These are phyloP conservation scores for Acorus calamus DNA, from an alignment of 106 monocot genomes.

Conservation along the genomic window DNA sequence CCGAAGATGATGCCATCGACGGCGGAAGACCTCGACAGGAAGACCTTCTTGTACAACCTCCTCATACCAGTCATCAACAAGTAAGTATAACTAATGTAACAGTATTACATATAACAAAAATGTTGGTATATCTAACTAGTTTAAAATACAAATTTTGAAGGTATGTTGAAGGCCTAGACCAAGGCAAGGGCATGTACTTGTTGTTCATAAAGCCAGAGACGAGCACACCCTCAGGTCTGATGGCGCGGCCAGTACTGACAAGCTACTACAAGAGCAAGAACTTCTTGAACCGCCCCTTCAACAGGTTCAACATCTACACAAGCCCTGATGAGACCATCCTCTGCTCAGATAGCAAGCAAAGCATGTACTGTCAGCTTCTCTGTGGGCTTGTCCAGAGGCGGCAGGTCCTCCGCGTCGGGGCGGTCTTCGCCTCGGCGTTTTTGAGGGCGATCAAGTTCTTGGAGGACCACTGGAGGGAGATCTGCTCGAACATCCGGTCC, in stretches of 20 bases:
- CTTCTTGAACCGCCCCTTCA: slow-evolving; percentile 35
- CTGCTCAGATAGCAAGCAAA: slow-evolving; percentile 48
- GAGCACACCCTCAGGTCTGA: slow-evolving; percentile 38
- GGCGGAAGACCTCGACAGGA: slow-evolving; percentile 57
- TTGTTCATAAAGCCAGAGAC: slow-evolving; percentile 62
- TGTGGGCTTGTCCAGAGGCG: slow-evolving; percentile 41
- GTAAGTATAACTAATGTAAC: slow-evolving; percentile 26
- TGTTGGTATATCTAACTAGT: too few relatives aligned
- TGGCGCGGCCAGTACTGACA: slow-evolving; percentile 50
- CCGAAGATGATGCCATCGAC: slow-evolving; percentile 82
- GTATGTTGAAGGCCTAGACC: slow-evolving; percentile 45
- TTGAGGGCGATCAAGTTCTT: slow-evolving; percentile 53
- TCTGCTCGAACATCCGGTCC: slow-evolving; percentile 44
- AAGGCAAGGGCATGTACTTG: slow-evolving; percentile 62
- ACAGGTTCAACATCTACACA: slow-evolving; percentile 43
- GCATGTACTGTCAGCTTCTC: slow-evolving; percentile 61
- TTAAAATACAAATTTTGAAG: slow-evolving; percentile 7
- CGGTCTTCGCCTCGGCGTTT: slow-evolving; percentile 66
- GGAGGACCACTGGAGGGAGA: slow-evolving; percentile 40
- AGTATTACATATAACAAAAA: background rate
- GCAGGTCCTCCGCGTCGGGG: slow-evolving; percentile 59
- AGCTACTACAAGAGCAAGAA: slow-evolving; percentile 67
- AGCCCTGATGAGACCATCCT: slow-evolving; percentile 52
- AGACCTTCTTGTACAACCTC: slow-evolving; percentile 62
- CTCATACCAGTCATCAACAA: slow-evolving; percentile 62